Conservation (phyloP, 2,329 filamentous ascomycete species). For the Ophiostoma ulmi region DNA sequence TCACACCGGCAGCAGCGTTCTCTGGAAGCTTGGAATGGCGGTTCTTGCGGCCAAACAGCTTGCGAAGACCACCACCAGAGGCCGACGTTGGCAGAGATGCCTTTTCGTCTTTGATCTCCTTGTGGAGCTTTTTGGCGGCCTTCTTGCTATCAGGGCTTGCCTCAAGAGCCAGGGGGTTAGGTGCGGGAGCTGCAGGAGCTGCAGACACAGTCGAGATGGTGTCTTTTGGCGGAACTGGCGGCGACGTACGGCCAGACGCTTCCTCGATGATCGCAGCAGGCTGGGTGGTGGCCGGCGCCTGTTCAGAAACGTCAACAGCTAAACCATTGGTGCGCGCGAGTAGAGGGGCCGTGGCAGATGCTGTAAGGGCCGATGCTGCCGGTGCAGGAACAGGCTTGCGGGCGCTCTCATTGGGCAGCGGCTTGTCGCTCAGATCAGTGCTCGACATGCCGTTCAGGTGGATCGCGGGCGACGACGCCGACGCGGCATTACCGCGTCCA, state of each 20-base stretch:
- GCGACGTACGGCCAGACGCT: constrained; percentile 18
- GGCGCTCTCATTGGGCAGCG: neutral
- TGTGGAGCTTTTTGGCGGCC: constrained; percentile 52
- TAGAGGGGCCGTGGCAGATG: neutral
- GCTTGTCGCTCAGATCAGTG: neutral
- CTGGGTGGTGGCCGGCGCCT: constrained; percentile 36
- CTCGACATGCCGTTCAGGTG: constrained; percentile 23
- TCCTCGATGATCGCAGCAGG: constrained; percentile 30
- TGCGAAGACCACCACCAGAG: constrained; percentile 50
- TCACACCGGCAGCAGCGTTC: constrained; percentile 48
- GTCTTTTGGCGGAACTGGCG: constrained; percentile 40
- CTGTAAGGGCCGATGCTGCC: neutral
- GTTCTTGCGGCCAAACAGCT: constrained; percentile 62
- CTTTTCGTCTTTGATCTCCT: constrained; percentile 38
- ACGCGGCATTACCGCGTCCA: constrained; percentile 53
- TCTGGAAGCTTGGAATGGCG: constrained; percentile 53
- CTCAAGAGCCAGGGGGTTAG: constrained; percentile 36
- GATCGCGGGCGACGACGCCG: constrained; percentile 22
- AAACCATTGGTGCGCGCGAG: neutral
- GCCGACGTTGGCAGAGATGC: constrained; percentile 26
- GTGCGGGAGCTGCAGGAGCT: constrained; percentile 39
- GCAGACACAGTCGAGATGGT: constrained; percentile 30
- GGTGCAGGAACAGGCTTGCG: constrained; percentile 19
- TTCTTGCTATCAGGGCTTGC: constrained; percentile 45
- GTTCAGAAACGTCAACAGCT: constrained; percentile 33